phyloP scores from a whole-genome alignment of 306 rosid species.

The Datisca glomerata region DNA sequence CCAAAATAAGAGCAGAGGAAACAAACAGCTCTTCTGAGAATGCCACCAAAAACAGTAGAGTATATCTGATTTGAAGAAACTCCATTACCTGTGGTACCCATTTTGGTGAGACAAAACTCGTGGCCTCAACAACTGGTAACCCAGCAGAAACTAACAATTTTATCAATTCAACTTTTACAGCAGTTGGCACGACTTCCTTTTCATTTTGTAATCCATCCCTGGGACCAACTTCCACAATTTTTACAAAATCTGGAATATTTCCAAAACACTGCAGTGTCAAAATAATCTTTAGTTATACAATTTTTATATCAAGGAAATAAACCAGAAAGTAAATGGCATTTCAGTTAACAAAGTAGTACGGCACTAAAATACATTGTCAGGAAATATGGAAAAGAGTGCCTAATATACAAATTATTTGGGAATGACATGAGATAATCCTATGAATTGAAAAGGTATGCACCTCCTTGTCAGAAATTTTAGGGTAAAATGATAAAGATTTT shows the following conservation, averaged over 20 bases:
- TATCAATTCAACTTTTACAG: slow-evolving; percentile 65
- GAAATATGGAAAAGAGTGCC: not conserved
- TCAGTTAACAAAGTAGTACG: too few species aligned
- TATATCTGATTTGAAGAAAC: not conserved
- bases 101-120: slow-evolving; percentile 95
- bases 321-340: too few species aligned
- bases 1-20: not conserved
- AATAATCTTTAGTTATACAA: slow-evolving; percentile 8
- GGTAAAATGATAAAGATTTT: not conserved
- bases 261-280: slow-evolving; percentile 25
- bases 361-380: not conserved
- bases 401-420: not conserved
- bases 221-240: slow-evolving; percentile 89
- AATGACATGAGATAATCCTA: not conserved
- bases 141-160: slow-evolving; percentile 72
- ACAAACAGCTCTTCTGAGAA: not conserved
- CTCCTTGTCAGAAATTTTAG: not conserved
- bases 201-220: slow-evolving; percentile 95
- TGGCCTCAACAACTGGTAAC: slow-evolving; percentile 69
- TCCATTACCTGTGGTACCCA: slow-evolving; percentile 82
- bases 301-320: too few species aligned
- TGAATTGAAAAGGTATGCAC: not conserved
- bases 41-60: not conserved
- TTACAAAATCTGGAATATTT: slow-evolving; percentile 55
- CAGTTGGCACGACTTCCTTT: slow-evolving; percentile 63